Evolutionary conservation across 768 basidiomycete genomes (phyloP), one percentile per base, ranked within the genome.

Genomic region (Mrakia hoshinonis): DNA sequence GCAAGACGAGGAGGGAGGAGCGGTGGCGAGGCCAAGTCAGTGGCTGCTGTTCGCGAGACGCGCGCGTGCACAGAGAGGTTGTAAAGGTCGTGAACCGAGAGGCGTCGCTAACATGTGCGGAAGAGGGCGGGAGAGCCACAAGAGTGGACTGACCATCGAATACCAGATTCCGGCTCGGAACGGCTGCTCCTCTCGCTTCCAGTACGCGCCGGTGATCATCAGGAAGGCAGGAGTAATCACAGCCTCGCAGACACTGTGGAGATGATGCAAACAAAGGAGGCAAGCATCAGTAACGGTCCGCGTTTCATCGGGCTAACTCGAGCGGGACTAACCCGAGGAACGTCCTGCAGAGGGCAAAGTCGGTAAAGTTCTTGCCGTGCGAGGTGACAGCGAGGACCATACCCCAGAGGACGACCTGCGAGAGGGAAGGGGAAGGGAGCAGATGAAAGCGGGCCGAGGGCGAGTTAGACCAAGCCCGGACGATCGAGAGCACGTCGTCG

Each of bases 141-240:
- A n/a, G n/a, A n/a, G 51, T 20, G 7, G 7, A 47, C 62, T n/a
- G 15, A 38, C 58, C 34, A 64, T 46, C 18, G 24, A 74, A 43
- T 75, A 76, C 74, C 74, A 76, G 36, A 76, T 43, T 9, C 76
- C 75, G 34, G 74, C 76, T 43, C 76, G 68, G 29, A 76, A 68
- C 2, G 76, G 76, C 43, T 76, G 76, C 62, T 76, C 76, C 43
- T 76, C 76, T 13, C 75, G 54, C 60, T 74, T 75, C 55, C 75
- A 76, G 66, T 75, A 76, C 2, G 74, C 54, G 20, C 73, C 69
- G 51, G 75, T 71, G 47, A 76, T 71, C 18, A 76, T 63, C 18
- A 76, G 74, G 61, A 76, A 76, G 11, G 75, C 76, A n/a, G 76
- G 76, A 12, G 76, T 76, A 61, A 76, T 74, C 15, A 73, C 68